Base-by-base conservation (phyloP, 2,329 filamentous ascomycete genomes). In the Metarhizium brunneum region DNA sequence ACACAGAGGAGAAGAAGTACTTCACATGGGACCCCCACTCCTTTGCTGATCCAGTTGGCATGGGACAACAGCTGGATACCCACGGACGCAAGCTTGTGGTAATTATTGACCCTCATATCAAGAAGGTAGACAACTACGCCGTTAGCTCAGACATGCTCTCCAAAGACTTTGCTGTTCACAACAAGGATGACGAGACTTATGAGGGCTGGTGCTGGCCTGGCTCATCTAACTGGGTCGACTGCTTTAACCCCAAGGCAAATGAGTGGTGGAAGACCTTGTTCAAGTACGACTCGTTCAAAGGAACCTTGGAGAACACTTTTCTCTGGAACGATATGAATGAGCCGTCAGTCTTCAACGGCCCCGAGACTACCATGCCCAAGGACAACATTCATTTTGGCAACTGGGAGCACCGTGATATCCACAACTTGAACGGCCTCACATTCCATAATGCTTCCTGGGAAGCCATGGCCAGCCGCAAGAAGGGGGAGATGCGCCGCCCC, bases 321-420 rank as follows among this genome's bases (percentile, higher is more conserved):
- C 84, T 99, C 64, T 99, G 94, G 94, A 99, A 99, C 70, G 94
- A 99, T 70, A 99, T 99, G 94, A 97, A 96, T 68, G 94, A 99
- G 74, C 94, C 94, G 0, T 97, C 94, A 0, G 94, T 99, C 2
- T 99, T 99, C 77, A 97, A 97, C 69, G 94, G 94, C 0, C 94
- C 94, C 0, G 94, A 99, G 71, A 95, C 91, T 3, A 97, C 92
- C 5, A 97, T 97, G 92, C 94, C 94, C 59, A 96, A 96, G 73
- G 94, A 99, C 76, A 99, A 99, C 68, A 73, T 99, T 35, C 94
- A 99, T 69, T 76, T 88, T 65, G 92, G 83, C 53, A 83, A 87
- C 66, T 99, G 94, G 94, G 94, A 99, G 71, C 94, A 99, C 69
- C 88, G 94, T 60, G 94, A 99, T 68, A 76, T 99, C 5, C 94